A percentile compares a stretch with the other conserved stretches of the same genome.
These are phyloP conservation scores for Solanum dulcamara DNA, from an alignment of 257 asterid genomes.

Conservation along the genomic window DNA sequence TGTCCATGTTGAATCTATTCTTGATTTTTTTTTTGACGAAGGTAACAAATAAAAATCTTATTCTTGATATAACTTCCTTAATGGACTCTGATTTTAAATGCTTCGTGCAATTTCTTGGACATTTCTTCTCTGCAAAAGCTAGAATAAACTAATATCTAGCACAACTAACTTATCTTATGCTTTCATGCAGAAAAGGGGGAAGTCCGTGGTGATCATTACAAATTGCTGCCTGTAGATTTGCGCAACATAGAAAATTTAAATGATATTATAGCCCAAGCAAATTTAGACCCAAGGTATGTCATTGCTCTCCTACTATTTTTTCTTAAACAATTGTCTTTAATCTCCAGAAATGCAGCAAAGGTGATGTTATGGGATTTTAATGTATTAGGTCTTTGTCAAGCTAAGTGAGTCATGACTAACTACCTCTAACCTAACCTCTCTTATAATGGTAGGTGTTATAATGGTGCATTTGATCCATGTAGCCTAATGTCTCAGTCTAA, in stretches of 20 bases:
- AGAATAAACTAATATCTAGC: not conserved
- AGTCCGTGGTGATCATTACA: slow-evolving; percentile 76
- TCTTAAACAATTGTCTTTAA: not conserved
- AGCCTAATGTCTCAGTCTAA: not conserved
- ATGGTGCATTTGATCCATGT: not conserved
- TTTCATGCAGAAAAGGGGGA: slow-evolving; percentile 80
- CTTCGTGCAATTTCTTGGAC: not conserved
- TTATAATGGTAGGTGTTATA: not conserved
- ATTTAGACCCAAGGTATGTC: slow-evolving; percentile 70
- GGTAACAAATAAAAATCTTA: not conserved
- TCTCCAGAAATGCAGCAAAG: not conserved
- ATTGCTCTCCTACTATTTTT: not conserved
- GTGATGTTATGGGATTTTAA: not conserved
- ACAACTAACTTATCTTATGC: slow-evolving; percentile 3
- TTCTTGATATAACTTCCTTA: not conserved
- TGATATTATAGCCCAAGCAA: slow-evolving; percentile 58
- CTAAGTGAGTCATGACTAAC: not conserved
- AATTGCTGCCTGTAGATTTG: slow-evolving; percentile 86
- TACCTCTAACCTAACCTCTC: not conserved
- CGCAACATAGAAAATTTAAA: slow-evolving; percentile 62
- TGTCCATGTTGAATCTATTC: not conserved
- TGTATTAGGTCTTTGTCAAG: not conserved
- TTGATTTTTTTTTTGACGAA: too few relatives aligned
- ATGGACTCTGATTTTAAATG: not conserved
- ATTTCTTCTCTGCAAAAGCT: not conserved